Evolutionary conservation across 2,329 filamentous ascomycete genomes (phyloP).

Genomic region (Trichoderma sp.): DNA sequence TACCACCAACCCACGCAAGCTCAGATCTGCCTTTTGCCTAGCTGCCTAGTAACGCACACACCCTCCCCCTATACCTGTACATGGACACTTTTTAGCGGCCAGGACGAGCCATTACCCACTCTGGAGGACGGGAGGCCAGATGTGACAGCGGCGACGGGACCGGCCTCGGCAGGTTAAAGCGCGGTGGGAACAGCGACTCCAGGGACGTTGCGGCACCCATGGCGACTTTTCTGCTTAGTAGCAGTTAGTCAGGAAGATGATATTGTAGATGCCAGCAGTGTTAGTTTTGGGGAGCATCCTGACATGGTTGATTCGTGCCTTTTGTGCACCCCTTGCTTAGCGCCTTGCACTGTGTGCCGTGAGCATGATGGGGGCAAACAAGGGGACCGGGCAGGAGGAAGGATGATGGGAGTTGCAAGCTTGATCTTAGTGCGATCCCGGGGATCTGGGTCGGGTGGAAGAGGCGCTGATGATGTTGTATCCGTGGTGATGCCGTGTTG

Average conservation of each 20-base stretch:
- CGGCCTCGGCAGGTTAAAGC: neutral
- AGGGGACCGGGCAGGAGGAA: neutral
- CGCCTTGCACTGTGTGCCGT: slow-evolving; percentile 20
- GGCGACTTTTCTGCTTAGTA: neutral
- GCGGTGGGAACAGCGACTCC: neutral
- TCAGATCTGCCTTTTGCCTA: neutral
- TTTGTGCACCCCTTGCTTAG: slow-evolving; percentile 18
- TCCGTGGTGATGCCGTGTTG: neutral
- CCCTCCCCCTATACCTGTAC: neutral
- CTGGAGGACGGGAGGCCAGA: neutral
- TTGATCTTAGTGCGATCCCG: slow-evolving; percentile 3
- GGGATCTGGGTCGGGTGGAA: neutral
- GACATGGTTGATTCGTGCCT: neutral
- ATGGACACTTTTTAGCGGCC: neutral
- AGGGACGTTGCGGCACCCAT: neutral
- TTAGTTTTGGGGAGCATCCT: neutral
- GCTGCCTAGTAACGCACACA: slow-evolving; percentile 2
- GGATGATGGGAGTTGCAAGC: neutral
- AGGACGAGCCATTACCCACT: neutral
- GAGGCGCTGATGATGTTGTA: neutral
- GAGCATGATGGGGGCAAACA: neutral
- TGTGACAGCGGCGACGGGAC: slow-evolving; percentile 15
- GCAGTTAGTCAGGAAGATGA: neutral
- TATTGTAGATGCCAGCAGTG: neutral
- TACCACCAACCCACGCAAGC: neutral